Conservation (phyloP, 257 asterid species). For the Plantago elongata region DNA sequence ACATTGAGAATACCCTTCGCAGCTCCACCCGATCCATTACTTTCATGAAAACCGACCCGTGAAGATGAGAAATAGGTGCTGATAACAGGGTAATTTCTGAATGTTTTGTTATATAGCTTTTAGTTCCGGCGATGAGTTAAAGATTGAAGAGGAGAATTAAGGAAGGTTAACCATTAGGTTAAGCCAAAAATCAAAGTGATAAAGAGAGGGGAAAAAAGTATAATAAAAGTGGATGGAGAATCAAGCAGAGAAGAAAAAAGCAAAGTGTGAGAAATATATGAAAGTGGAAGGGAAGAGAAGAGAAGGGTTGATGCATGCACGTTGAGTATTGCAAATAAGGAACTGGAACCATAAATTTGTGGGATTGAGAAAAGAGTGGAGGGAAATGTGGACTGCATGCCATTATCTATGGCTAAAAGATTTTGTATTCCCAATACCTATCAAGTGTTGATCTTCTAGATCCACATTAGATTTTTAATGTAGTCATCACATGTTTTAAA, state of each 20-base stretch:
- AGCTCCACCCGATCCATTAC: conserved; percentile 37
- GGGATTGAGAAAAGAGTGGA: conserved; percentile 14
- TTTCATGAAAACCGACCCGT: background rate
- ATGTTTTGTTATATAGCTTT: too few relatives aligned
- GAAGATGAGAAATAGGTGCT: background rate
- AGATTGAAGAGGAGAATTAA: background rate
- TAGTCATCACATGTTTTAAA: too few relatives aligned
- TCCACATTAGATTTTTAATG: too few relatives aligned
- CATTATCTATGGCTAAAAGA: conserved; percentile 6
- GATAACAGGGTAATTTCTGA: background rate
- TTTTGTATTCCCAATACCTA: too few relatives aligned
- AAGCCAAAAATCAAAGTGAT: conserved; percentile 6
- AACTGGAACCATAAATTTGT: conserved; percentile 2
- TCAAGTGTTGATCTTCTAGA: too few relatives aligned
- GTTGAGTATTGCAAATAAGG: conserved; percentile 9
- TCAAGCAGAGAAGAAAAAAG: background rate
- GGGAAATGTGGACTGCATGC: conserved; percentile 15
- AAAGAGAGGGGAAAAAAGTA: background rate
- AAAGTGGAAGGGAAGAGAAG: background rate
- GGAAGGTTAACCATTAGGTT: background rate
- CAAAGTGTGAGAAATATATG: conserved; percentile 7
- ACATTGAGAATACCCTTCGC: conserved; percentile 40
- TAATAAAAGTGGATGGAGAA: background rate
- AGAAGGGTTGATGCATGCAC: conserved; percentile 9
- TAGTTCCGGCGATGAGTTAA: background rate